Evolutionary conservation across 106 monocot species (phyloP).

Genomic region (Dioscorea dumetorum): DNA sequence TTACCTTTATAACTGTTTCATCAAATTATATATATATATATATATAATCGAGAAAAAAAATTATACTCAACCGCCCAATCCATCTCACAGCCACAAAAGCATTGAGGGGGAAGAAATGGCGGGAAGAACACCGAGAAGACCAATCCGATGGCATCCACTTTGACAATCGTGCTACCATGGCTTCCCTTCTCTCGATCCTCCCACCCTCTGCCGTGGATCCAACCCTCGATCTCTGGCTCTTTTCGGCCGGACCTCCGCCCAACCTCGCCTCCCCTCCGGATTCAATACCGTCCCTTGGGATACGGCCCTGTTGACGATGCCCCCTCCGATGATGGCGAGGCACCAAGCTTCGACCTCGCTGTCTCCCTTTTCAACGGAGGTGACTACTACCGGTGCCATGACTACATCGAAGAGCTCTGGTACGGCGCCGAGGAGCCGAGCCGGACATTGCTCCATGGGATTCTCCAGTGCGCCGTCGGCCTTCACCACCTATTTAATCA

Average conservation of each 20-base stretch:
- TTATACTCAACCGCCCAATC: too few relatives aligned
- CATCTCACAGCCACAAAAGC: too few relatives aligned
- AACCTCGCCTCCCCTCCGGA: not conserved
- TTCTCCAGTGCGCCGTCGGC: conserved; percentile 84
- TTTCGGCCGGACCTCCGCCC: not conserved
- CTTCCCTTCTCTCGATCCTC: conserved; percentile 1
- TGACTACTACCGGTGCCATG: conserved; percentile 76
- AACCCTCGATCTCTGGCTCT: not conserved
- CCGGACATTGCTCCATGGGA: conserved; percentile 67
- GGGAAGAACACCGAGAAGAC: not conserved
- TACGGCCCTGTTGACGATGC: conserved; percentile 5
- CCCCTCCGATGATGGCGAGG: conserved; percentile 3
- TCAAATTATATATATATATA: too few relatives aligned
- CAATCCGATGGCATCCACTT: conserved; percentile 3
- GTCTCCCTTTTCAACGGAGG: conserved; percentile 75
- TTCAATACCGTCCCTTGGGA: conserved; percentile 10
- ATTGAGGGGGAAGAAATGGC: not conserved
- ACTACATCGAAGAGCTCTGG: conserved; percentile 82
- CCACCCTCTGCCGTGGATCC: not conserved
- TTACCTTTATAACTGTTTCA: too few relatives aligned
- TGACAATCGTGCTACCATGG: conserved; percentile 10
- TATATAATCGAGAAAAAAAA: too few relatives aligned
- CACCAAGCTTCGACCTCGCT: conserved; percentile 39
- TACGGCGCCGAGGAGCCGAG: conserved; percentile 72
- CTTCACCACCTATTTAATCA: conserved; percentile 86